A percentile compares a stretch with the other conserved stretches of the same genome.
These are phyloP conservation scores for Colletotrichum sp. DNA, from an alignment of 2,329 filamentous ascomycete genomes.

Conservation along the genomic window DNA sequence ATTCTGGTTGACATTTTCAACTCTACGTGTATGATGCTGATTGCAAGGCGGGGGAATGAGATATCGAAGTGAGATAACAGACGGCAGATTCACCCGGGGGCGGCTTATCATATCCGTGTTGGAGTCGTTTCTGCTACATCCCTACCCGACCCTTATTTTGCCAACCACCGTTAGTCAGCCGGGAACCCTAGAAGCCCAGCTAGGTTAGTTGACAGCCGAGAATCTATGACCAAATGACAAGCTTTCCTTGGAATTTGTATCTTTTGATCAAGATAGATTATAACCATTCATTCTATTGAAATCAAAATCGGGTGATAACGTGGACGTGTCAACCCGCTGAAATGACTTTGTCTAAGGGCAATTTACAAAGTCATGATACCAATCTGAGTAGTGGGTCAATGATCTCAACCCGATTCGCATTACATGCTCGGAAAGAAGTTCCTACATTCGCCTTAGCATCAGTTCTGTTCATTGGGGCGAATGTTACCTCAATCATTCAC, in stretches of 20 bases:
- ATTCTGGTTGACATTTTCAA: not conserved
- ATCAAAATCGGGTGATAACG: no score
- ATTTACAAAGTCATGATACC: not conserved
- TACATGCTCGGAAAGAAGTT: not conserved
- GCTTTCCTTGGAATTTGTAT: fast-evolving
- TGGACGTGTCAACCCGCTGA: not conserved
- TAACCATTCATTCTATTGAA: no score
- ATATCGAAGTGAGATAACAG: not conserved
- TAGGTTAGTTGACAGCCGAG: not conserved
- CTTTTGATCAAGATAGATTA: not conserved
- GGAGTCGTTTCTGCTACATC: not conserved
- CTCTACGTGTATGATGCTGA: not conserved
- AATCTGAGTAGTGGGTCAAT: not conserved
- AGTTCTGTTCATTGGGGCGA: not conserved
- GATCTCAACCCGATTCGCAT: not conserved
- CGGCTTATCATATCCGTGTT: not conserved
- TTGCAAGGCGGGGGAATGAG: not conserved
- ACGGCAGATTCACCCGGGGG: not conserved
- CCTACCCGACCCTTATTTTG: not conserved
- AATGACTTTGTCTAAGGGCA: no score
- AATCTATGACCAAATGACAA: not conserved
- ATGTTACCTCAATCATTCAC: not conserved
- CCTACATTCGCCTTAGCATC: not conserved
- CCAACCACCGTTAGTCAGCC: not conserved
- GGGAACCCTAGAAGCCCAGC: not conserved